Evolutionary conservation across 2,329 filamentous ascomycete species (phyloP).

Genomic region (Trichoderma guizhouense): DNA sequence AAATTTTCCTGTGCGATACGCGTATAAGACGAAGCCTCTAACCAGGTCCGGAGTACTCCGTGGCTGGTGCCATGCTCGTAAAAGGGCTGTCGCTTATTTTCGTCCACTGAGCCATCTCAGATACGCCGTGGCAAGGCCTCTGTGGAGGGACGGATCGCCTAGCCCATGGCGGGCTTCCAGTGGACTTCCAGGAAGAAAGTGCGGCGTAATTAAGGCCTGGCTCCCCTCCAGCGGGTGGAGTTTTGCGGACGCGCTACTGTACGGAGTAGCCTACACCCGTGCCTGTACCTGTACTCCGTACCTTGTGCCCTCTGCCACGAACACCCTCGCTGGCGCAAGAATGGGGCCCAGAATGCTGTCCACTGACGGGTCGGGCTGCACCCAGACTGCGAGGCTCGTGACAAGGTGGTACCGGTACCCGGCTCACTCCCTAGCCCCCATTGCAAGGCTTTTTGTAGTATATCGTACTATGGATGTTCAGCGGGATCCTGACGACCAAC

Average conservation of each 20-base stretch:
- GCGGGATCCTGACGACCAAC: neutral
- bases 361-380: conserved; percentile 13
- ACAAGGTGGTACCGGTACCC: neutral
- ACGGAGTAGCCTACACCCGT: neutral
- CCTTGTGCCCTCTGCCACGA: neutral
- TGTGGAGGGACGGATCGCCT: conserved; percentile 9
- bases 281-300: neutral
- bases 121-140: neutral
- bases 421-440: neutral
- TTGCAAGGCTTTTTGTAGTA: neutral
- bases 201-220: conserved; percentile 6
- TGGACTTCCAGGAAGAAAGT: neutral
- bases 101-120: neutral
- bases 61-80: neutral
- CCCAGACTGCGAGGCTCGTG: conserved; percentile 6
- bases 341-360: neutral
- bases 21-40: neutral
- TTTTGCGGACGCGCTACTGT: conserved; percentile 9
- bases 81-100: conserved; percentile 3
- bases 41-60: conserved; percentile 9
- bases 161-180: neutral
- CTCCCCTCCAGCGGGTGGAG: conserved; percentile 1
- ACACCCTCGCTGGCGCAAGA: neutral
- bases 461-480: neutral
- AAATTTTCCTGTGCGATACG: neutral